A percentile compares a stretch with the other conserved stretches of the same genome.
Conservation (phyloP, 257 asterid genomes). For the Solanum etuberosum region DNA sequence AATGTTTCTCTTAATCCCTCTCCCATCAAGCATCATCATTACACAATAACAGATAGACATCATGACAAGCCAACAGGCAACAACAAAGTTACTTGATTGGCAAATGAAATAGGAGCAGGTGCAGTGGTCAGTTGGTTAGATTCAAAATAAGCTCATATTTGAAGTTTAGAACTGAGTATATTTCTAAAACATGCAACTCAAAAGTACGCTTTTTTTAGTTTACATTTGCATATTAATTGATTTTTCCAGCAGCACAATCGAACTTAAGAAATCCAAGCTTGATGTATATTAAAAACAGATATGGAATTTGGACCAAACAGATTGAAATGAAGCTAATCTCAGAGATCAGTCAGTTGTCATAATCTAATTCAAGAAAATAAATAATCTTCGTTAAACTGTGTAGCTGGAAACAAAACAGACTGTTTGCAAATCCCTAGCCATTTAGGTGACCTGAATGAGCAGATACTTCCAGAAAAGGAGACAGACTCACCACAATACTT, state of each 20-base stretch:
- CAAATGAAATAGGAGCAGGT: neutral
- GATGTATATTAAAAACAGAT: neutral
- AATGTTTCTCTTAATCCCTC: neutral
- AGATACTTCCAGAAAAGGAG: conserved; percentile 1
- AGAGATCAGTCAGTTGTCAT: neutral
- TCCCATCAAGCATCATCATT: neutral
- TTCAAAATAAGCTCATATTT: neutral
- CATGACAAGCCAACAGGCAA: neutral
- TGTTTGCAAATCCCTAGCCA: neutral
- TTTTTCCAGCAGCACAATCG: neutral
- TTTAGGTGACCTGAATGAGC: neutral
- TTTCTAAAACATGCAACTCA: neutral
- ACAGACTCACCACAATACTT: conserved; percentile 67
- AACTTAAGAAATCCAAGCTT: neutral
- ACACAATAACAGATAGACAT: neutral
- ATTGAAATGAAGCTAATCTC: neutral
- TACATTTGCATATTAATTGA: neutral
- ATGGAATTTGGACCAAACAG: neutral
- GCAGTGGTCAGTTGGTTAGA: neutral
- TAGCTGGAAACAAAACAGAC: neutral
- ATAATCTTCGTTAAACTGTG: neutral
- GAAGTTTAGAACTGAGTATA: neutral
- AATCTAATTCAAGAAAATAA: neutral
- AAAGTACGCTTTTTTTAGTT: neutral
- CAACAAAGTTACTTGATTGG: neutral